These are phyloP conservation scores for Cucumis melo DNA, from an alignment of 306 rosid genomes.

Conservation along the genomic window DNA sequence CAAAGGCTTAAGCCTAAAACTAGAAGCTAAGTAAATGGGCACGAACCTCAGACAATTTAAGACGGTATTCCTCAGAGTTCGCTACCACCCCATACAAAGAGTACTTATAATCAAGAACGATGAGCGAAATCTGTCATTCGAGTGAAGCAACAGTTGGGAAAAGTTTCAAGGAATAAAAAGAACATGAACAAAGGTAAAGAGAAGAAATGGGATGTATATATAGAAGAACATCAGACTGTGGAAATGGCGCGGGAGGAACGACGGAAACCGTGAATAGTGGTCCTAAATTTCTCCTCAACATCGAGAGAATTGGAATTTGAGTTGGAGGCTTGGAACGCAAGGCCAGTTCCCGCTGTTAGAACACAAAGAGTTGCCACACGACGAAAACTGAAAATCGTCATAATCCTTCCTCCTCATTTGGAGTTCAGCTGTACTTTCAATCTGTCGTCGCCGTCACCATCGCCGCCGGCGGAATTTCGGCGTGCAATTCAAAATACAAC, in stretches of 20 bases:
- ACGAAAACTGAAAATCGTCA: not conserved
- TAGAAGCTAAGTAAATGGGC: not conserved
- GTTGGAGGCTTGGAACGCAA: conserved; percentile 9
- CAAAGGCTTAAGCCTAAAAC: not conserved
- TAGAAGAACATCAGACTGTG: conserved; percentile 25
- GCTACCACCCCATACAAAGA: conserved; percentile 34
- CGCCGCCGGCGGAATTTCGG: not conserved
- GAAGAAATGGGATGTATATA: not conserved
- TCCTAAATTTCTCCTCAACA: conserved; percentile 13
- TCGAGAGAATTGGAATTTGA: conserved; percentile 13
- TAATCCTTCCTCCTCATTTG: conserved; percentile 4
- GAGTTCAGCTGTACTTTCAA: not conserved
- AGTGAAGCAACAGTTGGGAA: not conserved
- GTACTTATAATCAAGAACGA: conserved; percentile 53
- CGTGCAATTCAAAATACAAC: not conserved
- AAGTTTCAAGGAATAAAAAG: not conserved
- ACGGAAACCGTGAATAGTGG: conserved; percentile 32
- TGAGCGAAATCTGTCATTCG: conserved; percentile 37
- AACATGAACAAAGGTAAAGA: not conserved
- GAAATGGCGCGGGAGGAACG: conserved; percentile 75
- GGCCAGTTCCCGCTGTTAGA: conserved; percentile 12
- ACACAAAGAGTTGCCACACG: conserved; percentile 21
- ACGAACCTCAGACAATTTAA: conserved; percentile 42
- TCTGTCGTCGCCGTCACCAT: not conserved
- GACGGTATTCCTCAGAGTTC: conserved; percentile 47